Evolutionary conservation across 73 alveolate species (phyloP), one percentile per base, ranked within the genome.

Genomic region (Paramecium sonneborni): DNA sequence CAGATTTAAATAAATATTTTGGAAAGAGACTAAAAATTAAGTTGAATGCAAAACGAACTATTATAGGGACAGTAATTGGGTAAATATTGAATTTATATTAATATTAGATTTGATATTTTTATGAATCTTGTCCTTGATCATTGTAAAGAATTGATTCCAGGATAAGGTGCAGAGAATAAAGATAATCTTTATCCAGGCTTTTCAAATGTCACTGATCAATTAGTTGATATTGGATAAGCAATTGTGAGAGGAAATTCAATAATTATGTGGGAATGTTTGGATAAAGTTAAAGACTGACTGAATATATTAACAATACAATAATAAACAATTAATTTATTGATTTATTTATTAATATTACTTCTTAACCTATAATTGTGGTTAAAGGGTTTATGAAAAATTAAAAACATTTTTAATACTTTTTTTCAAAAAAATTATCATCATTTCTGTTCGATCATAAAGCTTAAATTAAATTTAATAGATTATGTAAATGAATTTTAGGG

Each of bases 251-350:
- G 99, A 6, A 97, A 97, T 92, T 92, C 98, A 20, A 92, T 97
- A 20, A 85, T 95, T 52, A 92, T 92, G 93, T 97, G 99, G 99
- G 99, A 97, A 92, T 94, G 97, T 92, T 92, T 97, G 32, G 99
- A 97, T 88, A 96, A 94, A 93, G 90, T 79, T 38, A 79, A 62
- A 79, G 90, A 79, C 55, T 72, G 86, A 72, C 68, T 52, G 68
- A 52, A 52, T 52, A 52, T 52, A 52, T 52, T n/a, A 52, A 52
- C 1, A 18, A 52, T 18, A 52, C 68, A 52, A 52, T 52, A 52
- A 52, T 15, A 15, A 52, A 9, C 8, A 52, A 52, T 18, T 52
- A 18, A 2, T 18, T 23, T 23, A 18, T 52, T 52, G 30, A 52
- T n/a, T 46, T 46, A 46, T 46, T 46, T 46, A 21, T 21, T 46